These are phyloP conservation scores for Komagataella mondaviorum DNA, from an alignment of 805 yeast genomes.

Conservation along the genomic window DNA sequence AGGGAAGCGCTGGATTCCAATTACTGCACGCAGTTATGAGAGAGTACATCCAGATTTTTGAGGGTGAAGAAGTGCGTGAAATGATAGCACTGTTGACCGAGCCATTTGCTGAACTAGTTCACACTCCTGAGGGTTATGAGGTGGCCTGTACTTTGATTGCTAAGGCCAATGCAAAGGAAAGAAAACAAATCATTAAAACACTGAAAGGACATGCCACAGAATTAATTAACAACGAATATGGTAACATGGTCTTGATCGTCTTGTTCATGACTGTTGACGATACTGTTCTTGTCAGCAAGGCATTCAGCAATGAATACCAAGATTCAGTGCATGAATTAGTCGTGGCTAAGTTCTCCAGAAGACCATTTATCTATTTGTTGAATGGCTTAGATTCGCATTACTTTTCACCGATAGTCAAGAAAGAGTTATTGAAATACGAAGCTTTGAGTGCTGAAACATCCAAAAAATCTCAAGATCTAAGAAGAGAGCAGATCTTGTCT, in stretches of 20 bases:
- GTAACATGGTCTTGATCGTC: conserved; percentile 68
- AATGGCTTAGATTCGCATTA: conserved; percentile 71
- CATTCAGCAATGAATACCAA: conserved; percentile 49
- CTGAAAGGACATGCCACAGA: conserved; percentile 67
- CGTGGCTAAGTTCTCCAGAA: conserved; percentile 66
- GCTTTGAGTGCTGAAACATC: conserved; percentile 56
- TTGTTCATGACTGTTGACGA: conserved; percentile 85
- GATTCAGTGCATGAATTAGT: conserved; percentile 41
- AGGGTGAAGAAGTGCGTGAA: conserved; percentile 58
- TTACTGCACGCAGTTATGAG: conserved; percentile 93
- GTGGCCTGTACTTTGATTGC: conserved; percentile 79
- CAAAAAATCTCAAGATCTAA: conserved; percentile 69
- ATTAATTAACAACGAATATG: conserved; percentile 73
- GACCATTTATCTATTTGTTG: conserved; percentile 76
- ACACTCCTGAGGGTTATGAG: conserved; percentile 87
- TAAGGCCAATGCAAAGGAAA: conserved; percentile 81
- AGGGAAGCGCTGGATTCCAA: conserved; percentile 94
- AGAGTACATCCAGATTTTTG: conserved; percentile 67
- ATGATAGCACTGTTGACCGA: conserved; percentile 75
- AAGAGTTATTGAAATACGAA: conserved; percentile 46
- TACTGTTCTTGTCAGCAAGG: conserved; percentile 68
- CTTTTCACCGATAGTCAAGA: conserved; percentile 57
- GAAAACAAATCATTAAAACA: conserved; percentile 62
- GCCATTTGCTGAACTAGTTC: conserved; percentile 89
- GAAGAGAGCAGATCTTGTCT: conserved; percentile 57